Base-by-base conservation (phyloP, 441 rosid genomes). In the Erysimum cheiri region DNA sequence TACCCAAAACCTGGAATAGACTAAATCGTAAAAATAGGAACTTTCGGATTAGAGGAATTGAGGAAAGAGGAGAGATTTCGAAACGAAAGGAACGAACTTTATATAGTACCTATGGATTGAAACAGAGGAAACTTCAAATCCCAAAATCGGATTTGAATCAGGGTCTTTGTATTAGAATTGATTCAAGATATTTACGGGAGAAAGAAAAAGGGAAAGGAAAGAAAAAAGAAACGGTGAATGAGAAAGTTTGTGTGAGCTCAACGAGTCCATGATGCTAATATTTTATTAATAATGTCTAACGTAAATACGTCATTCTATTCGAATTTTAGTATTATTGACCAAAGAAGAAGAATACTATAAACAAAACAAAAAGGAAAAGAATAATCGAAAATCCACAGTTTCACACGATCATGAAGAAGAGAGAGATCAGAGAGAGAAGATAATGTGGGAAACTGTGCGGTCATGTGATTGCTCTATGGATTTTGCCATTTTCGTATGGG, bases 391-490 rank as follows among this genome's bases (percentile, higher is more conserved):
- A 28, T 8, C 22, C 22, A 19, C 22, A 19, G 22, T 19, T 19
- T 55, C 46, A 71, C 22, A 49, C 8, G 41, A 50, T 19, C 36
- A 3, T 3, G 28, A 14, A 8, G 28, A 14, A 17, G 14, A 41
- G 14, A 48, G 17, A 60, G 29, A 28, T 10, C 35, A 2, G n/a
- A n/a, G n/a, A 5, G 13, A 29, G 50, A 52, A 35, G 66, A 64
- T 72, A 48, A 48, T 39, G 15, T 64, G 22, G 72, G 71, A 50
- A 65, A 9, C 15, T 24, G 77, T 73, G 77, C 44, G 60, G 77
- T 73, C 73, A 50, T 73, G 77, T 72, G 76, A 22, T 35, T 35
- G 57, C 39, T 73, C 7, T n/a, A 13, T 24, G 37, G 72, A 65
- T 57, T 69, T 31, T 1, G 7, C 33, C 9, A 33, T 33, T 8